Percentiles rank a stretch among this genome's conserved stretches.
Evolutionary conservation across 805 yeast species (phyloP).

Genomic region (Monosporozyma siamensis): DNA sequence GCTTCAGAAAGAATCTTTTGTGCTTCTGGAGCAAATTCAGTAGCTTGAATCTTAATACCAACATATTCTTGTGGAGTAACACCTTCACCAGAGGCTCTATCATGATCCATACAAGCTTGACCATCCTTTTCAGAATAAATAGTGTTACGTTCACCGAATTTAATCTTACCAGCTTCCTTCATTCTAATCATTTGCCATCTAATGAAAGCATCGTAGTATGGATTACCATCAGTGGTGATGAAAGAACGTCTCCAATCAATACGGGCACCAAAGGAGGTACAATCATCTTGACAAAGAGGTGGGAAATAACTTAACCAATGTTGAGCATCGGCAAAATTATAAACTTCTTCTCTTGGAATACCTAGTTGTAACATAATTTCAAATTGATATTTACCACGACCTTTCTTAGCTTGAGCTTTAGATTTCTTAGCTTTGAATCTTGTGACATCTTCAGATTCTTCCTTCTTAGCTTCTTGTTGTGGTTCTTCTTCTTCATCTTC

Average conservation of each 20-base stretch:
- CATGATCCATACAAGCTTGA: conserved; percentile 99
- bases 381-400: conserved; percentile 88
- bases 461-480: conserved; percentile 26
- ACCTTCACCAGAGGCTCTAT: conserved; percentile 94
- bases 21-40: conserved; percentile 43
- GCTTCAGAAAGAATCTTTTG: conserved; percentile 28
- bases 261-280: conserved; percentile 76
- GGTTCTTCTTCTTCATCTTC: conserved; percentile 46
- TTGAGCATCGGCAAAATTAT: conserved; percentile 82
- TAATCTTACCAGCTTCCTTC: conserved; percentile 79
- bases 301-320: conserved; percentile 92
- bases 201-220: conserved; percentile 88
- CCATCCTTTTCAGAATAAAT: conserved; percentile 97
- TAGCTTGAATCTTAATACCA: conserved; percentile 78
- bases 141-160: conserved; percentile 96
- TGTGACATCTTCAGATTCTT: conserved; percentile 65
- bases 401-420: conserved; percentile 88
- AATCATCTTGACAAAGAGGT: conserved; percentile 73
- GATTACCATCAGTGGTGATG: conserved; percentile 91
- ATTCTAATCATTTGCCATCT: conserved; percentile 94
- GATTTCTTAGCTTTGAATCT: conserved; percentile 89
- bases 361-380: conserved; percentile 96
- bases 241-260: conserved; percentile 97
- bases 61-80: conserved; percentile 94
- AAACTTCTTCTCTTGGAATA: conserved; percentile 70